phyloP scores from a whole-genome alignment of 805 yeast species.

The Ogataea zsoltii region DNA sequence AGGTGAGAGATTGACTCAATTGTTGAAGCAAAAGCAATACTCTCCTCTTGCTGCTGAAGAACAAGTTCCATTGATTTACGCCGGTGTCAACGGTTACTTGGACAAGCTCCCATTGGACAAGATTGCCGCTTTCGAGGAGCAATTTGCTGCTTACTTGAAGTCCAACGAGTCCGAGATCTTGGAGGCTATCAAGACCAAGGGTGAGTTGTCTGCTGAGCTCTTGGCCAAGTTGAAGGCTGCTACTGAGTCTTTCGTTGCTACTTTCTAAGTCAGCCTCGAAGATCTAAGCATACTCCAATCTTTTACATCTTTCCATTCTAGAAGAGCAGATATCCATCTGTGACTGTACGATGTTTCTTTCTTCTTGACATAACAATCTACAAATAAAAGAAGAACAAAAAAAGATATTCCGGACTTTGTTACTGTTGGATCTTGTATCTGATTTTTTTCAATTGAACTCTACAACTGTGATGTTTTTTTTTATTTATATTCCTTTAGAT shows the following conservation, averaged over 20 bases:
- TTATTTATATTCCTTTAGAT: constrained; percentile 22
- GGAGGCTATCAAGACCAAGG: constrained; percentile 80
- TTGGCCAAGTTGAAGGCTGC: constrained; percentile 86
- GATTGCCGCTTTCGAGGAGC: constrained; percentile 87
- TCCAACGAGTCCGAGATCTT: constrained; percentile 84
- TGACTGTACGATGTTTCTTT: constrained; percentile 23
- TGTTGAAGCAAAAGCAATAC: constrained; percentile 97
- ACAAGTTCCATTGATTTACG: constrained; percentile 97
- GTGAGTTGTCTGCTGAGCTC: constrained; percentile 86
- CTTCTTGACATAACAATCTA: constrained; percentile 22
- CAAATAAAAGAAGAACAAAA: constrained; percentile 21
- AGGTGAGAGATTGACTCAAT: constrained; percentile 99
- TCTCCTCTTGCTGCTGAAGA: constrained; percentile 97
- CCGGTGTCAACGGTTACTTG: constrained; percentile 99
- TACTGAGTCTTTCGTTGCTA: constrained; percentile 89
- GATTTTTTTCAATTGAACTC: constrained; percentile 8
- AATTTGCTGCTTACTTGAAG: constrained; percentile 90
- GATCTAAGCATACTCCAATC: constrained; percentile 6
- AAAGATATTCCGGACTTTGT: constrained; percentile 20
- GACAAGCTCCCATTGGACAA: constrained; percentile 82
- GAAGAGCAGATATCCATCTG: constrained; percentile 18
- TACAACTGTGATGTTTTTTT: constrained; percentile 19
- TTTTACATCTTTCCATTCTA: constrained; percentile 13
- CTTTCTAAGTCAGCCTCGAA: constrained; percentile 55
- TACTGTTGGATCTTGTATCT: constrained; percentile 11